Percentiles rank a stretch among this genome's conserved stretches.
Conservation (phyloP, 1,284 basidiomycete species). For the Sphaerobolus stellatus region DNA sequence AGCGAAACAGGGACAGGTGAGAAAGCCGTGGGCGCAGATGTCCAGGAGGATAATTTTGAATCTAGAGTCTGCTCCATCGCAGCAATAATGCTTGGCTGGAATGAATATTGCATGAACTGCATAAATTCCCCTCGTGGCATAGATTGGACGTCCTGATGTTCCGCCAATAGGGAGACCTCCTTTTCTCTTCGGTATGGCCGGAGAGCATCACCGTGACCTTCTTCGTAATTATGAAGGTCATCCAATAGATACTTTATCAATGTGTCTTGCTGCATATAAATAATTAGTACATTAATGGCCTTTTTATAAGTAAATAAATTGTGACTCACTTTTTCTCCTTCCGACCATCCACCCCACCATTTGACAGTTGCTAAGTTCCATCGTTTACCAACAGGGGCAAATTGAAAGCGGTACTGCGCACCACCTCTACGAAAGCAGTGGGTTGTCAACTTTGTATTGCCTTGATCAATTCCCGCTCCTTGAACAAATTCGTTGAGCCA, state of each 20-base stretch:
- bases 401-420: conserved; percentile 40
- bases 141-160: background rate
- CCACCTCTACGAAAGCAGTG: conserved; percentile 37
- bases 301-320: background rate
- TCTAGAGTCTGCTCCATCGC: too few relatives aligned
- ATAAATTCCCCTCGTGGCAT: background rate
- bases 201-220: background rate
- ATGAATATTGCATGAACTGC: too few relatives aligned
- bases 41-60: too few relatives aligned
- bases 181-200: background rate
- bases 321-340: background rate
- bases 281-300: background rate
- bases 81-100: too few relatives aligned
- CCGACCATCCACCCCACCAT: conserved; percentile 42
- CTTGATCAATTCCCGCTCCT: conserved; percentile 21
- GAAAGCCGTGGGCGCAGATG: too few relatives aligned
- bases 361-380: conserved; percentile 35
- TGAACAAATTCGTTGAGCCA: conserved; percentile 25
- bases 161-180: background rate
- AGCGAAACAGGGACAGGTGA: too few relatives aligned
- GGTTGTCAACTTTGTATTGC: conserved; percentile 28
- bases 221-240: background rate
- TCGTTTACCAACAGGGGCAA: conserved; percentile 29
- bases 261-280: background rate
- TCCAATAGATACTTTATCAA: background rate